Conservation (phyloP, 306 rosid genomes). For the Cyclanthera cordifolia region DNA sequence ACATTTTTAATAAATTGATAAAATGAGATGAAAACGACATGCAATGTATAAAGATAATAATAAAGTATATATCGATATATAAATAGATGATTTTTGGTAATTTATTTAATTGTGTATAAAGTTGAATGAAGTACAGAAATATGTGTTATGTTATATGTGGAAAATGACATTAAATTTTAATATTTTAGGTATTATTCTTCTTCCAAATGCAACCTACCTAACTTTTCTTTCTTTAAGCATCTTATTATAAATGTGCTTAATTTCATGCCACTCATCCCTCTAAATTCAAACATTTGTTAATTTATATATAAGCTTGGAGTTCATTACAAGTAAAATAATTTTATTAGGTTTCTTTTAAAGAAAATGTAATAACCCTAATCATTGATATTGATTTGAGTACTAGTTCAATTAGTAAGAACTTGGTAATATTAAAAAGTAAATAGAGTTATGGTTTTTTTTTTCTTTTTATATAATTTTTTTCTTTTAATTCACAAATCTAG, state of each 20-base stretch:
- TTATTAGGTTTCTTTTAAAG: too few species aligned
- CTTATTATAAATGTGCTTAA: background rate
- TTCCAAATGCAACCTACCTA: background rate
- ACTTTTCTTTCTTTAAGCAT: background rate
- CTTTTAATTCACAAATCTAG: too few species aligned
- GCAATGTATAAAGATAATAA: background rate
- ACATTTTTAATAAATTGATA: background rate
- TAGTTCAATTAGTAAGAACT: too few species aligned
- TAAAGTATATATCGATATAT: background rate
- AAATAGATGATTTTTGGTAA: background rate
- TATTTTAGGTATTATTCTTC: constrained; percentile 6
- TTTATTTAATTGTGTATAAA: background rate
- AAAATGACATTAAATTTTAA: background rate
- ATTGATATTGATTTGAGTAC: too few species aligned
- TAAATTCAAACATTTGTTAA: background rate
- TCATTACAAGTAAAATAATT: background rate
- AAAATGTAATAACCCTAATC: too few species aligned
- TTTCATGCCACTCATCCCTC: background rate
- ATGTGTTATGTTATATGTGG: background rate
- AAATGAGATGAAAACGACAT: background rate
- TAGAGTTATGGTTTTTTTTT: too few species aligned
- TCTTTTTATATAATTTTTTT: too few species aligned
- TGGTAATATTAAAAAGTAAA: too few species aligned
- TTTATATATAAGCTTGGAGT: background rate
- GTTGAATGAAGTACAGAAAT: background rate